Percentiles rank a stretch among this genome's conserved stretches.
phyloP scores from a whole-genome alignment of 2,329 filamentous ascomycete genomes.

The Neospermospora avenae region DNA sequence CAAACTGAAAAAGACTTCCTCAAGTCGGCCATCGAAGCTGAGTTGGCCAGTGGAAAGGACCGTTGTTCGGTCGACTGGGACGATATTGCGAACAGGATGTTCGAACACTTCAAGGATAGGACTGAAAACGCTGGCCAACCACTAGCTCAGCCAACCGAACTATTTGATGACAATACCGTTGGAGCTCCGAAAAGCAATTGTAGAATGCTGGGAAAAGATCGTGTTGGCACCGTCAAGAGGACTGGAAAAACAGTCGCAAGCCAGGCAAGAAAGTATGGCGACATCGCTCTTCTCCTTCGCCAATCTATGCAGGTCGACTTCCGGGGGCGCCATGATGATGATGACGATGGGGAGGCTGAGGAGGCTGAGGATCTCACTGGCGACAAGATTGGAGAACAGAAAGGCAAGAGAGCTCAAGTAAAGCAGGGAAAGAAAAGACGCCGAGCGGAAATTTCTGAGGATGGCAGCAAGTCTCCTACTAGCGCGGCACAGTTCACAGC shows the following conservation, averaged over 20 bases:
- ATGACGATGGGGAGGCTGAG: not conserved
- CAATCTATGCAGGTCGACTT: not conserved
- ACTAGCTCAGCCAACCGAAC: not conserved
- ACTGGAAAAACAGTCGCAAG: not conserved
- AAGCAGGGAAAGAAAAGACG: not conserved
- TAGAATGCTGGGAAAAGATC: not conserved
- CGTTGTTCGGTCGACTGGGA: conserved; percentile 7
- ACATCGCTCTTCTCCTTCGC: not conserved
- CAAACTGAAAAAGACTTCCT: conserved; percentile 9
- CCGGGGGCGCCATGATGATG: not conserved
- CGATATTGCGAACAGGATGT: not conserved
- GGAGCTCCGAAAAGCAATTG: not conserved
- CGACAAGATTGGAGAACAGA: not conserved
- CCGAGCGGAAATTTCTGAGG: not conserved
- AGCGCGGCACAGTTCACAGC: not conserved
- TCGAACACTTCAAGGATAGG: not conserved
- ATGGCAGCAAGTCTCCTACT: not conserved
- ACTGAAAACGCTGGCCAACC: not conserved
- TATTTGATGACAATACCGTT: not conserved
- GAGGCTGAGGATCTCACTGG: not conserved
- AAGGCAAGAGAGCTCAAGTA: not conserved
- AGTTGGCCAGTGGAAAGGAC: not conserved
- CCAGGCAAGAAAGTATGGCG: conserved; percentile 5
- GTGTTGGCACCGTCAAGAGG: not conserved
- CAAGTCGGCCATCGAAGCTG: not conserved